A percentile compares a stretch with the other conserved stretches of the same genome.
These are phyloP conservation scores for Sporothrix sp. DNA, from an alignment of 2,329 filamentous ascomycete genomes.

Conservation along the genomic window DNA sequence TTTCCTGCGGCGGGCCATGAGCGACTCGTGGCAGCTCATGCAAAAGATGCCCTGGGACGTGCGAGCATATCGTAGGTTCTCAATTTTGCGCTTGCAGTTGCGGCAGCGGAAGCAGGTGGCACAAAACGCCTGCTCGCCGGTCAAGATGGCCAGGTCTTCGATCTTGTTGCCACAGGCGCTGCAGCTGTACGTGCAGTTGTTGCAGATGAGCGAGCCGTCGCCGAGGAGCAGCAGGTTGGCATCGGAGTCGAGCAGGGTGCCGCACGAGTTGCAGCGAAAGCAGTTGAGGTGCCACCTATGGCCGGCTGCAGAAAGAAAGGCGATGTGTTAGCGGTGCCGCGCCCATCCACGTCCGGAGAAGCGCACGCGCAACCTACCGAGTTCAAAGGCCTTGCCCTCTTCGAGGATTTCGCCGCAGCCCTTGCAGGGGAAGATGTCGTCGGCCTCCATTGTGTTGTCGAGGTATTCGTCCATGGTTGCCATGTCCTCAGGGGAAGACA, in stretches of 20 bases:
- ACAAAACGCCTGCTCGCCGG: conserved; percentile 95
- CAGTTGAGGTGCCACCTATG: conserved; percentile 99
- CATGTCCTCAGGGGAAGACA: conserved; percentile 25
- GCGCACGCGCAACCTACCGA: conserved; percentile 71
- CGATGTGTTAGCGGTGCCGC: not conserved
- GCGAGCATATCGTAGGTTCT: conserved; percentile 93
- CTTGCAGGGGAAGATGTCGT: conserved; percentile 84
- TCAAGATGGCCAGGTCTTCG: conserved; percentile 93
- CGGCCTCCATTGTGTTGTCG: conserved; percentile 60
- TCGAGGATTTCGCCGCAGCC: conserved; percentile 95
- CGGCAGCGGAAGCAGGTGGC: conserved; percentile 93
- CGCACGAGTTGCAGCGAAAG: conserved; percentile 94
- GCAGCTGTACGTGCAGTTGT: conserved; percentile 98
- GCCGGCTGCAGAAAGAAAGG: conserved; percentile 52
- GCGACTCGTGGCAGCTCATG: conserved; percentile 95
- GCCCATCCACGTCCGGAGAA: too few relatives aligned
- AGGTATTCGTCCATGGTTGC: conserved; percentile 51
- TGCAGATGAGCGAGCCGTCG: conserved; percentile 96
- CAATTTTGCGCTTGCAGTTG: conserved; percentile 98
- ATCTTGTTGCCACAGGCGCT: conserved; percentile 96
- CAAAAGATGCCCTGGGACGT: conserved; percentile 98
- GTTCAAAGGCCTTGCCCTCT: conserved; percentile 96
- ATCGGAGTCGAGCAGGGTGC: conserved; percentile 92
- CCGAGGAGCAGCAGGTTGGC: conserved; percentile 94
- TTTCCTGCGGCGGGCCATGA: conserved; percentile 88